phyloP scores from a whole-genome alignment of 2,329 filamentous ascomycete species.

The Dryadomyces sulphureus region DNA sequence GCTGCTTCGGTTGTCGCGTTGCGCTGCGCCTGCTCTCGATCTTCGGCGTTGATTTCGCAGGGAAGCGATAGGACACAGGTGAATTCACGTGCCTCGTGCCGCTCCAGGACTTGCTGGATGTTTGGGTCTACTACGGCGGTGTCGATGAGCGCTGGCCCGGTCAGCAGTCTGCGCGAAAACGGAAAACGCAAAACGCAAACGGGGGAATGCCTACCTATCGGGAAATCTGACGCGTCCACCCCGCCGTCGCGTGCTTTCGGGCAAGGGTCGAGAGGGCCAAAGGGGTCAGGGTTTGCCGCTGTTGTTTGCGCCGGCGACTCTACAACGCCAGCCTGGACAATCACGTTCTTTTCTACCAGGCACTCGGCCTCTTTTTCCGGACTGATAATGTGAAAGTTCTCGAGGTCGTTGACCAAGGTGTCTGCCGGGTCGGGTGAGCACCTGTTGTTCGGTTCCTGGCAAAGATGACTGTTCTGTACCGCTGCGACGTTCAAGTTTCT shows the following conservation, averaged over 20 bases:
- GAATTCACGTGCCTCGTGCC: constrained; percentile 33
- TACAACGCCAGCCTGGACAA: neutral
- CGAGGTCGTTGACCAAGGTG: constrained; percentile 18
- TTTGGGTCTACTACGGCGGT: no score
- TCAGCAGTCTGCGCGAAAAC: no score
- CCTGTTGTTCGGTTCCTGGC: no score
- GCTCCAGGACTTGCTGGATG: constrained; percentile 10
- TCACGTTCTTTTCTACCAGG: neutral
- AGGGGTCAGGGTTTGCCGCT: no score
- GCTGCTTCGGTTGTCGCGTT: constrained; percentile 3
- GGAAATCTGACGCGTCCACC: no score
- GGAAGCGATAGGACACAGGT: constrained; percentile 32
- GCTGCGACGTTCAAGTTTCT: constrained; percentile 4
- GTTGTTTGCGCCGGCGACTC: no score
- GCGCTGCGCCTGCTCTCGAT: constrained; percentile 4
- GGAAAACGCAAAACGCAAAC: no score
- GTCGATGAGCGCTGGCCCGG: neutral
- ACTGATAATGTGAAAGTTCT: constrained; percentile 18
- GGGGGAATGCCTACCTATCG: no score
- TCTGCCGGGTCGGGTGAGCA: constrained; percentile 10
- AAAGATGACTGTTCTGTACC: no score
- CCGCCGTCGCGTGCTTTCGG: no score
- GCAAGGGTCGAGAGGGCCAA: no score
- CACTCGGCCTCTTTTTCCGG: neutral
- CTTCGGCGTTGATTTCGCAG: constrained; percentile 6